These are phyloP conservation scores for Pontederia crassipes DNA, from an alignment of 176 grass and related monocot species.

Conservation along the genomic window DNA sequence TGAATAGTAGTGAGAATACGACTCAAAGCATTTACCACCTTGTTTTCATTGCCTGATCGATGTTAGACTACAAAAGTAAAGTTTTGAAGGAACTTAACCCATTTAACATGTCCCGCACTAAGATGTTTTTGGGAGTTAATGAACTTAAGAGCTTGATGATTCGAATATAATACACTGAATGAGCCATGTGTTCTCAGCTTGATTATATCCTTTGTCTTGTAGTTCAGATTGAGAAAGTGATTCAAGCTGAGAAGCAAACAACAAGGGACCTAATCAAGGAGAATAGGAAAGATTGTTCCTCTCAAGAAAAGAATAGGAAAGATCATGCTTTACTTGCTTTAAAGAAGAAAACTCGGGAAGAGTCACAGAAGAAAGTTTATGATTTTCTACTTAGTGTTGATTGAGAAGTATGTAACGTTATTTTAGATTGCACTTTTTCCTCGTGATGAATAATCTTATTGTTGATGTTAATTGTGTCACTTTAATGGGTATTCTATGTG, in stretches of 20 bases:
- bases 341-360: constrained; percentile 94
- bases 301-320: constrained; percentile 41
- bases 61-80: background rate
- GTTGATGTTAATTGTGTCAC: background rate
- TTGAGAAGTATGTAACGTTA: constrained; percentile 44
- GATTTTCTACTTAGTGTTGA: constrained; percentile 95
- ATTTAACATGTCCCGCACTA: background rate
- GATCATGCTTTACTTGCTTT: constrained; percentile 92
- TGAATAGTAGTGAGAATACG: background rate
- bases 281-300: constrained; percentile 65
- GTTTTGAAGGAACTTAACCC: background rate
- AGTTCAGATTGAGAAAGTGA: constrained; percentile 71
- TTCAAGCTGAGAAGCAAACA: constrained; percentile 87
- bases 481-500: background rate
- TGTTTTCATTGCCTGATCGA: background rate
- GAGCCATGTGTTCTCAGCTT: too few species aligned
- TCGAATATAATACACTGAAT: background rate
- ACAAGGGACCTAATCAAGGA: constrained; percentile 65
- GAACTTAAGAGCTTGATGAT: background rate
- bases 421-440: background rate
- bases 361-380: constrained; percentile 84
- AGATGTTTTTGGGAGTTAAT: background rate
- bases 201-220: too few species aligned
- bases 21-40: background rate
- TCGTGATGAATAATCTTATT: background rate